Conservation (phyloP, 495 filamentous ascomycete species). For the Friedmanniomyces simplex region DNA sequence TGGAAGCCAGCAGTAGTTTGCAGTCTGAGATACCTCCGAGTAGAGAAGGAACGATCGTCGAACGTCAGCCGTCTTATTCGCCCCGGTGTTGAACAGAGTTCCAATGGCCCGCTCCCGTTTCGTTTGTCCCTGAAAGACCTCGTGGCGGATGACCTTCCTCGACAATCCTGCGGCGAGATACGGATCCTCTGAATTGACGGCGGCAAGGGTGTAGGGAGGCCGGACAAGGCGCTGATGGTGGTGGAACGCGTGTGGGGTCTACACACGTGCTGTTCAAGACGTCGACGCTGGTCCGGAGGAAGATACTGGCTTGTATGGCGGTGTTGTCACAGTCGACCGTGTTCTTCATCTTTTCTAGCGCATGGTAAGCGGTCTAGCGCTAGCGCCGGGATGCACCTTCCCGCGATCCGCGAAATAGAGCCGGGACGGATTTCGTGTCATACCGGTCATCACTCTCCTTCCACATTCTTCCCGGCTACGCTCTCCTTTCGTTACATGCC, state of each 20-base stretch:
- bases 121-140: conserved; percentile 10
- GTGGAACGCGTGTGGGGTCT: no score
- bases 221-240: no score
- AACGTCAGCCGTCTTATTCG: background rate
- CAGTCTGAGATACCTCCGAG: background rate
- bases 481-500: background rate
- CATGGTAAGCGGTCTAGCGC: no score
- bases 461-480: background rate
- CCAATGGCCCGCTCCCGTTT: background rate
- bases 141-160: conserved; percentile 1
- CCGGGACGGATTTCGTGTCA: no score
- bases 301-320: no score
- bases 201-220: background rate
- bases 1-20: no score
- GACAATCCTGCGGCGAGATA: background rate
- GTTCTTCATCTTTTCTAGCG: no score
- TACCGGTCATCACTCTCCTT: background rate
- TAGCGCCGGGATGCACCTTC: background rate
- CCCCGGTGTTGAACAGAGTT: background rate
- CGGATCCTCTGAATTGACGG: background rate
- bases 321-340: no score
- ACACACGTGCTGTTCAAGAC: no score
- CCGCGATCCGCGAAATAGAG: background rate
- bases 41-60: background rate
- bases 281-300: no score